Percentiles rank a stretch among this genome's conserved stretches.
phyloP scores from a whole-genome alignment of 768 basidiomycete species.

The Hygrocybe coccinea region DNA sequence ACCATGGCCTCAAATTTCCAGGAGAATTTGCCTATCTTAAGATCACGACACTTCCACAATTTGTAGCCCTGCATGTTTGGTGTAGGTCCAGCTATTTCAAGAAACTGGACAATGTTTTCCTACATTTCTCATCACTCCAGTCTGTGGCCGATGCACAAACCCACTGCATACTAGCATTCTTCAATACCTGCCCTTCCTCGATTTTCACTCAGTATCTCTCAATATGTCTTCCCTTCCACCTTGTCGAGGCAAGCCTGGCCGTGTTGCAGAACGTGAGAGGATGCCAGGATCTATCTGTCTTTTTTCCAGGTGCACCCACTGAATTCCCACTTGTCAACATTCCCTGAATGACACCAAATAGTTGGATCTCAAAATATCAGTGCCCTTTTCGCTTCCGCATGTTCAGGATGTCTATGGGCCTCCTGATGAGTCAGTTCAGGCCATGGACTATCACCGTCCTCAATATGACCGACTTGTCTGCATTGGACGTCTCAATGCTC shows the following conservation, averaged over 20 bases:
- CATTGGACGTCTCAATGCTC: background rate
- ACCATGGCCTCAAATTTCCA: background rate
- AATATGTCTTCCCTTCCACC: background rate
- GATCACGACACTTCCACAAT: background rate
- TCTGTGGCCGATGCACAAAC: background rate
- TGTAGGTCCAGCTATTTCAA: background rate
- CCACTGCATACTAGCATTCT: background rate
- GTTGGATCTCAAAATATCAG: background rate
- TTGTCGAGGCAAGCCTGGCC: background rate
- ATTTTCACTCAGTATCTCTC: background rate
- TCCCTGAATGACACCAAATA: background rate
- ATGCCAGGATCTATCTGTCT: background rate
- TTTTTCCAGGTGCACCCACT: background rate
- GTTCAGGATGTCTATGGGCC: background rate
- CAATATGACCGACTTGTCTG: background rate
- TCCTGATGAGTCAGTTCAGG: background rate
- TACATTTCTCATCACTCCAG: background rate
- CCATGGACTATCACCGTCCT: background rate
- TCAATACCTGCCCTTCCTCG: background rate
- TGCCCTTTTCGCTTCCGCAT: background rate
- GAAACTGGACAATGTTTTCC: background rate
- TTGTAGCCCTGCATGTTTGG: background rate
- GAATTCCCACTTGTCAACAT: background rate
- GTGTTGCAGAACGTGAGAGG: background rate
- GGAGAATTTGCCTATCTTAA: background rate